Conservation (phyloP, 1,284 basidiomycete genomes). For the Puccinia horiana region DNA sequence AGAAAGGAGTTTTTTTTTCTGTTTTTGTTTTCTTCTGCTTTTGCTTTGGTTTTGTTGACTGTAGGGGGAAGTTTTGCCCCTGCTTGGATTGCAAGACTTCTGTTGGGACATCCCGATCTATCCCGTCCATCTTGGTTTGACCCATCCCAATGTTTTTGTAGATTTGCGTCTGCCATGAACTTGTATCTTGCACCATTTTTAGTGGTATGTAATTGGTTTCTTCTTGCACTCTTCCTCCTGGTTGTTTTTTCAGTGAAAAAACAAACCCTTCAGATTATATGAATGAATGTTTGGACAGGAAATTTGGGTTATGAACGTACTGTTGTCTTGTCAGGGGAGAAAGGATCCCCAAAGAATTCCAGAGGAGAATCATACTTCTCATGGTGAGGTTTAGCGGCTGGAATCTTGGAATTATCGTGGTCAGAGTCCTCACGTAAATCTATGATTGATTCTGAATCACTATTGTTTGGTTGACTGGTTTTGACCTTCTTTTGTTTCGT, state of each 20-base stretch:
- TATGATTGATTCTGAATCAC: background rate
- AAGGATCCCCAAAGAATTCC: no score
- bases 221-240: slow-evolving; percentile 25
- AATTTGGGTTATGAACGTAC: background rate
- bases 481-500: slow-evolving; percentile 7
- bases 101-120: slow-evolving; percentile 26
- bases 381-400: background rate
- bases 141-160: background rate
- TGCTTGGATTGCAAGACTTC: slow-evolving; percentile 10
- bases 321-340: slow-evolving; percentile 15
- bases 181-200: slow-evolving; percentile 19
- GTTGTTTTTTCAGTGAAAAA: background rate
- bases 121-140: slow-evolving; percentile 22
- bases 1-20: background rate
- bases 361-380: slow-evolving; percentile 24
- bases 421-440: slow-evolving; percentile 21
- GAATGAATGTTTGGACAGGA: background rate
- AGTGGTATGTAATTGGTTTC: slow-evolving; percentile 17
- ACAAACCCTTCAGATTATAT: background rate
- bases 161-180: slow-evolving; percentile 20
- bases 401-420: background rate
- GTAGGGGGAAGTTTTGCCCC: slow-evolving; percentile 9
- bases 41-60: slow-evolving; percentile 13
- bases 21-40: background rate
- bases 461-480: slow-evolving; percentile 4